Percentiles rank a stretch among this genome's conserved stretches.
phyloP scores from a whole-genome alignment of 345 rosid species.

The Ceriops tagal region DNA sequence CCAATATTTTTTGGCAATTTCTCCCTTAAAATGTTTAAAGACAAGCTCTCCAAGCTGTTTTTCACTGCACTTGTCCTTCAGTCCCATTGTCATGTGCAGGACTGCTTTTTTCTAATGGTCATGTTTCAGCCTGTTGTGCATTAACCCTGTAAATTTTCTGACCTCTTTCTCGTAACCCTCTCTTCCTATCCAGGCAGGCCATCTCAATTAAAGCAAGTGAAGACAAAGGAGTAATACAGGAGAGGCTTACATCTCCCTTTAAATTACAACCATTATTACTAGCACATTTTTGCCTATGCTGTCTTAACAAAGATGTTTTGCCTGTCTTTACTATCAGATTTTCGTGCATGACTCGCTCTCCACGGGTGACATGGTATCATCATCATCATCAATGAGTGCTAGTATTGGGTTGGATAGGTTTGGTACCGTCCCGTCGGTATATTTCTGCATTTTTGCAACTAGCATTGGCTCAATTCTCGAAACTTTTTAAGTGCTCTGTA shows the following conservation, averaged over 20 bases:
- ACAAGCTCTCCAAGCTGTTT: slow-evolving; percentile 20
- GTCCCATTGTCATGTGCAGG: slow-evolving; percentile 4
- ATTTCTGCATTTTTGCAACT: not conserved
- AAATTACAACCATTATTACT: not conserved
- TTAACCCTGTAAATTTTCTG: not conserved
- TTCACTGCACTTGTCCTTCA: slow-evolving; percentile 15
- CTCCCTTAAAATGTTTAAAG: slow-evolving; percentile 5
- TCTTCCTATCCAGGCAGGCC: not conserved
- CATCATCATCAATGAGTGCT: slow-evolving; percentile 9
- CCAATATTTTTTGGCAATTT: slow-evolving; percentile 22
- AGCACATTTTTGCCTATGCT: not conserved
- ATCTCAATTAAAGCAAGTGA: slow-evolving; percentile 6
- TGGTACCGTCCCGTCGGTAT: not conserved
- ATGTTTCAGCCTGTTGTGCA: slow-evolving; percentile 10
- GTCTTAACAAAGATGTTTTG: not conserved
- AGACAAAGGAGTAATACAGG: slow-evolving; percentile 12
- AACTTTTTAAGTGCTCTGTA: not conserved
- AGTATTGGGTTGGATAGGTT: not conserved
- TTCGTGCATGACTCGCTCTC: not conserved
- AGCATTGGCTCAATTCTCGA: not conserved
- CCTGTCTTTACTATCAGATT: not conserved
- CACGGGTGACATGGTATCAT: slow-evolving; percentile 4
- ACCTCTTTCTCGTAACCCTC: not conserved
- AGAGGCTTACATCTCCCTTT: not conserved
- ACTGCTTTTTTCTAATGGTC: not conserved